Evolutionary conservation across 2,329 filamentous ascomycete species (phyloP), one percentile per base, ranked within the genome.

Genomic region (Pseudocercospora pini-densiflorae): DNA sequence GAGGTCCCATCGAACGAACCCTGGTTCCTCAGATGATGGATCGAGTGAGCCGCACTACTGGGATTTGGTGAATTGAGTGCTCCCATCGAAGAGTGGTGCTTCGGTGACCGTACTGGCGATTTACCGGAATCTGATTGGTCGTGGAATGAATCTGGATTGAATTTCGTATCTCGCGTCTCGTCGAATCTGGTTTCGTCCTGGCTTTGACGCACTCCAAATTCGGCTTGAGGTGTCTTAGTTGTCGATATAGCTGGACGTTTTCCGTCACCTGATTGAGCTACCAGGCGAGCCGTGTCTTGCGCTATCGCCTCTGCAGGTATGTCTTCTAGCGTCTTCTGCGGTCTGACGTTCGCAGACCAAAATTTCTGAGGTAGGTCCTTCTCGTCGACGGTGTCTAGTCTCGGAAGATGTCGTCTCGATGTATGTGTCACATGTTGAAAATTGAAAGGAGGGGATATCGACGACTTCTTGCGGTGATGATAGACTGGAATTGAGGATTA

Each of bases 391-490:
- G 81, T 82, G 45, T 86, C 82, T 21, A 89, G 77, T 3, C 79
- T 79, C 33, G 84, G 81, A 63, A 88, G 82, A 63, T 89, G 84
- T 24, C 83, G 77, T 24, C 84, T 83, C 63, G 84, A 83, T 29
- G 87, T 87, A 73, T 89, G 87, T 40, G 86, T 86, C 61, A 90
- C 77, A 72, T 89, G 88, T 68, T 89, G 86, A 73, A 90, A 90
- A 71, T 88, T 86, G 76, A 88, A 90, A 1, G 88, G 88, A 64
- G 83, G 83, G 0, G 88, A 90, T 61, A 89, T 89, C 64, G 80
- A 79, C 49, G 77, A 78, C 74, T 85, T 86, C 61, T 71, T 75
- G 12, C 74, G 68, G 58, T 76, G 70, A 10, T 70, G 71, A 60
- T 75, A 74, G 61, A 72, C 76, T 77, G 23, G 7, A 7, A 27